These are phyloP conservation scores for Keithomyces neogunnii DNA, from an alignment of 2,329 filamentous ascomycete genomes.

Conservation along the genomic window DNA sequence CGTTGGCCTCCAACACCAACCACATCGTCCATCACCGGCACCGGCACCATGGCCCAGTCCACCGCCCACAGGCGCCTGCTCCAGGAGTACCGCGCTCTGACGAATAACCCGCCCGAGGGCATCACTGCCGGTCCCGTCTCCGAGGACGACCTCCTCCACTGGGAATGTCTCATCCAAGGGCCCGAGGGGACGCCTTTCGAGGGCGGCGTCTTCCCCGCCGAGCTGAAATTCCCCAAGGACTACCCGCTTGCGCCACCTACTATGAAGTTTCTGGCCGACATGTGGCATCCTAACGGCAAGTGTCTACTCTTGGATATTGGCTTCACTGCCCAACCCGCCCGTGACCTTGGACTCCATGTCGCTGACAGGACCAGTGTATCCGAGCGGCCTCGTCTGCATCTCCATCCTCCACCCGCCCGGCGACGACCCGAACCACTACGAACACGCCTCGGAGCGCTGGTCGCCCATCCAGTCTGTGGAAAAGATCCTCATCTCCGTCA, in stretches of 20 bases:
- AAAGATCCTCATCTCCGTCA: slow-evolving; percentile 93
- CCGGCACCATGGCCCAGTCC: slow-evolving; percentile 42
- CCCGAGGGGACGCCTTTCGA: slow-evolving; percentile 95
- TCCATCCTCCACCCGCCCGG: slow-evolving; percentile 96
- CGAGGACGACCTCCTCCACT: slow-evolving; percentile 91
- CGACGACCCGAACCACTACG: slow-evolving; percentile 97
- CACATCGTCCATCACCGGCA: not conserved
- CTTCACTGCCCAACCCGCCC: slow-evolving; percentile 3
- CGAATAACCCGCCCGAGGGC: slow-evolving; percentile 91
- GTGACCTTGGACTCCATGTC: not conserved
- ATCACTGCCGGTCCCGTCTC: slow-evolving; percentile 89
- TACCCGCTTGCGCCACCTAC: slow-evolving; percentile 94
- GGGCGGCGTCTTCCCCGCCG: slow-evolving; percentile 89
- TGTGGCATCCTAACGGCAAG: slow-evolving; percentile 94
- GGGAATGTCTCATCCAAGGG: slow-evolving; percentile 94
- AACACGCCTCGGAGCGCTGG: slow-evolving; percentile 92
- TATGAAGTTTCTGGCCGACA: slow-evolving; percentile 89
- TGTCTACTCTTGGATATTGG: not conserved
- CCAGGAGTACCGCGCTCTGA: slow-evolving; percentile 90
- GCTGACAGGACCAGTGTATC: slow-evolving; percentile 60
- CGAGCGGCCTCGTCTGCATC: slow-evolving; percentile 88
- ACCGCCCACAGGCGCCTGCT: slow-evolving; percentile 75
- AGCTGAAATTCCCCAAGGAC: slow-evolving; percentile 90
- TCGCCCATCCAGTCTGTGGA: slow-evolving; percentile 95
- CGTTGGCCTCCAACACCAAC: not conserved